Evolutionary conservation across 208 protist genomes (phyloP), one percentile per base, ranked within the genome.

Genomic region (Trypanosoma melophagium): DNA sequence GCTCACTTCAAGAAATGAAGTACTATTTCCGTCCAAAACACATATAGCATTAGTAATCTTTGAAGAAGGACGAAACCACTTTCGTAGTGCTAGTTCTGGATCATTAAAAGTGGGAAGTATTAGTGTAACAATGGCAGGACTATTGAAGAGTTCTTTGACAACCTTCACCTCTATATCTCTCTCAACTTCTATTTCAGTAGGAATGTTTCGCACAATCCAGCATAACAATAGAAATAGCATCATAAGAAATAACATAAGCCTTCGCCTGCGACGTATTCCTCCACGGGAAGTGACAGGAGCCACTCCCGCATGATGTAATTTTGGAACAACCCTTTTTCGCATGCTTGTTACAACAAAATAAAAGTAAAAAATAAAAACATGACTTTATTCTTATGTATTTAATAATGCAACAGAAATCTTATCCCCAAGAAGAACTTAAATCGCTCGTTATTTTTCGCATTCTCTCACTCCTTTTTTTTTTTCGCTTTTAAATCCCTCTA

Each of bases 11-110:
- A 19, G 2, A 19, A 21, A 5, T 49, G 22, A 13, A 28, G 44
- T 17, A 24, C 8, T 16, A 1, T 49, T 41, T 24, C 38, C 45
- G 17, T 28, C 58, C 58, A 31, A 49, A 17, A 41, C 42, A 52
- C 58, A 63, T 7, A 63, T 3, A 14, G 17, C 58, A 52, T 52
- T 16, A 28, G 44, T 40, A 31, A 52, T 7, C 3, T 21, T 8
- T 52, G 58, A 49, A 14, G 58, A 63, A 17, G 58, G 58, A 40
- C 17, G 12, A 7, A 63, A 28, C 58, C 58, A 63, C 42, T 63
- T 12, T 41, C 22, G 38, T 7, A 63, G 13, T 38, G 41, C 31
- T 21, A 28, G 19, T 24, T 31, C 4, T 10, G 58, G 7, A 52
- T 63, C 41, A 21, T 35, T 63, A 19, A 52, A 7, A 16, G 45